These are phyloP conservation scores for Diaporthe batatas DNA, from an alignment of 2,329 filamentous ascomycete species.

Conservation along the genomic window DNA sequence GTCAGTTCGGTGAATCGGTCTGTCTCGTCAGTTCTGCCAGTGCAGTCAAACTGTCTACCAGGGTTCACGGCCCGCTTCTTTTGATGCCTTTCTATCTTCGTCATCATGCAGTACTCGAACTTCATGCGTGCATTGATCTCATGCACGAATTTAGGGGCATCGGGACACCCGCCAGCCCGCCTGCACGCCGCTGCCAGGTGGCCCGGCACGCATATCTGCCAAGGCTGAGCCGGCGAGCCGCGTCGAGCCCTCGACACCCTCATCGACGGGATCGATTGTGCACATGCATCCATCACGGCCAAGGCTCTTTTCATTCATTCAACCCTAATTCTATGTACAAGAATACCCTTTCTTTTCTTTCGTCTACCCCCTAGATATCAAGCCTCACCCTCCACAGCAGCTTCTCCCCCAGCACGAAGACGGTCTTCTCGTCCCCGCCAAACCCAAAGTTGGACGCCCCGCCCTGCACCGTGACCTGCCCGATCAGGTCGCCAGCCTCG, in stretches of 20 bases:
- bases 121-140: background rate
- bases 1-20: background rate
- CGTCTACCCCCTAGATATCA: conserved; percentile 1
- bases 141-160: background rate
- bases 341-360: background rate
- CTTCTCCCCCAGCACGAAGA: conserved; percentile 38
- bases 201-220: conserved; percentile 20
- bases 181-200: conserved; percentile 9
- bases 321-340: background rate
- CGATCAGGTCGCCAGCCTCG: conserved; percentile 32
- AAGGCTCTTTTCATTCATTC: background rate
- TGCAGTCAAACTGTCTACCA: background rate
- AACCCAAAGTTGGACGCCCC: conserved; percentile 41
- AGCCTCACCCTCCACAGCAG: conserved; percentile 37
- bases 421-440: conserved; percentile 33
- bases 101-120: conserved; percentile 15
- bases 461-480: conserved; percentile 33
- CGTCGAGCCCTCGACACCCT: background rate
- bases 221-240: conserved; percentile 7
- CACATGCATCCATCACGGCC: background rate
- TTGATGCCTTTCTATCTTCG: background rate
- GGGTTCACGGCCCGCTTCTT: conserved; percentile 19
- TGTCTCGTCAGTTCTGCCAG: too few species aligned
- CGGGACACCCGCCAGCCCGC: background rate
- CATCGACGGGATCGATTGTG: background rate